These are phyloP conservation scores for Fusarium siculi DNA, from an alignment of 2,329 filamentous ascomycete species.

Conservation along the genomic window DNA sequence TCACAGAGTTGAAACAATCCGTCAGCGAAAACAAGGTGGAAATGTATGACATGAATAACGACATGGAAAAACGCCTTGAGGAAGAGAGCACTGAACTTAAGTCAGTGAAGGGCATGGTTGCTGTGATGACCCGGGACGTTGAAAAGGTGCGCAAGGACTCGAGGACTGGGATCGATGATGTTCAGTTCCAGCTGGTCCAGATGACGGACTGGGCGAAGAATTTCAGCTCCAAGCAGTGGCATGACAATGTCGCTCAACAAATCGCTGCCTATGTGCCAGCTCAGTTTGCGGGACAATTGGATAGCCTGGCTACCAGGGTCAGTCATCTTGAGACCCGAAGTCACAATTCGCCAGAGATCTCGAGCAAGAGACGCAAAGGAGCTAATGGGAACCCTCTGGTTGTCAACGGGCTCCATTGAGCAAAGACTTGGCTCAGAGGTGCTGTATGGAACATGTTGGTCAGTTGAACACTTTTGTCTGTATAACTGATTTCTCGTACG, in stretches of 20 bases:
- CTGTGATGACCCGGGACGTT: not conserved
- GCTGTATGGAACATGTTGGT: not conserved
- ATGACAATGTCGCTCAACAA: slow-evolving; percentile 53
- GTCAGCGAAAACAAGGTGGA: not conserved
- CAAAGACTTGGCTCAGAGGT: not conserved
- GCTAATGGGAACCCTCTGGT: slow-evolving; percentile 31
- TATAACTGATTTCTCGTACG: slow-evolving; percentile 1
- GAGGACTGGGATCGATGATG: slow-evolving; percentile 43
- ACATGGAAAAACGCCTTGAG: not conserved
- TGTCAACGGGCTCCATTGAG: slow-evolving; percentile 21
- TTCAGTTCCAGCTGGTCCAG: slow-evolving; percentile 51
- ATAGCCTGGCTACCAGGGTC: slow-evolving; percentile 31
- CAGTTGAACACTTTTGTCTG: not conserved
- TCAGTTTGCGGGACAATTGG: slow-evolving; percentile 32
- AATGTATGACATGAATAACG: not conserved
- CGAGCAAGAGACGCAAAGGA: slow-evolving; percentile 39
- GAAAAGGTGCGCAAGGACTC: slow-evolving; percentile 31
- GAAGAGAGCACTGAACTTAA: slow-evolving; percentile 8
- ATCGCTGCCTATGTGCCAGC: slow-evolving; percentile 47
- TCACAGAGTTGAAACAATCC: not conserved
- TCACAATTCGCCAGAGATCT: slow-evolving; percentile 6
- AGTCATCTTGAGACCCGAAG: slow-evolving; percentile 33
- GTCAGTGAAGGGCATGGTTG: slow-evolving; percentile 2
- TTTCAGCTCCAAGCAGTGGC: slow-evolving; percentile 56
- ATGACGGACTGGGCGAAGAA: slow-evolving; percentile 62